These are phyloP conservation scores for Pyrenophora teres DNA, from an alignment of 2,329 filamentous ascomycete species.

Conservation along the genomic window DNA sequence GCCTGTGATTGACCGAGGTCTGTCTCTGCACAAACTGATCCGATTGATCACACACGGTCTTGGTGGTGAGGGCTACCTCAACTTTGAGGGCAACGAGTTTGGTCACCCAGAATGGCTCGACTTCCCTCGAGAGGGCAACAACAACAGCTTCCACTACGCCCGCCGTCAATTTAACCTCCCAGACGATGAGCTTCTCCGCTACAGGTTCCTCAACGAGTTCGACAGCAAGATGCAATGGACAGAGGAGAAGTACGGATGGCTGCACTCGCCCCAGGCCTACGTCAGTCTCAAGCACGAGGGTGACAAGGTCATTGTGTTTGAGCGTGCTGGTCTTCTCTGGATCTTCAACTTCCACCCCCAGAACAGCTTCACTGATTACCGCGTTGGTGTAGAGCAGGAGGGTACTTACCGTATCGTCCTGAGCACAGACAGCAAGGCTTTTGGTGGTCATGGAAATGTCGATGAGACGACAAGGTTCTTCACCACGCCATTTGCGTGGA, in stretches of 20 bases:
- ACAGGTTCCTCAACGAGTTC: constrained; percentile 91
- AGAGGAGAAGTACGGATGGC: constrained; percentile 90
- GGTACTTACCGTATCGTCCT: constrained; percentile 89
- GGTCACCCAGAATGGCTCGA: constrained; percentile 99
- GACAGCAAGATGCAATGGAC: constrained; percentile 87
- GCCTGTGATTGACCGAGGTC: constrained; percentile 83
- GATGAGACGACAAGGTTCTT: constrained; percentile 85
- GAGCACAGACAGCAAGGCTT: constrained; percentile 75
- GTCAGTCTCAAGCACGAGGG: constrained; percentile 90
- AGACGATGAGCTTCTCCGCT: constrained; percentile 83
- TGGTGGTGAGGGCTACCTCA: constrained; percentile 95
- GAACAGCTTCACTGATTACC: constrained; percentile 87
- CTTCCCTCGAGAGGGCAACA: constrained; percentile 91
- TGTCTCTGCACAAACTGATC: constrained; percentile 97
- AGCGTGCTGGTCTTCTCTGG: constrained; percentile 86
- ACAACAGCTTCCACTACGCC: constrained; percentile 93
- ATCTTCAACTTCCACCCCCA: constrained; percentile 95
- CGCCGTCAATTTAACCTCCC: constrained; percentile 91
- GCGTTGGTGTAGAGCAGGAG: constrained; percentile 80
- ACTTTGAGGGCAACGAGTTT: constrained; percentile 99
- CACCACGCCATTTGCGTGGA: constrained; percentile 90
- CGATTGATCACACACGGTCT: constrained; percentile 88
- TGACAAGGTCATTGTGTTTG: constrained; percentile 96
- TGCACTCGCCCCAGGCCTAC: constrained; percentile 83
- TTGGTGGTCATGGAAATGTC: constrained; percentile 80